Percentiles rank a stretch among this genome's conserved stretches.
phyloP scores from a whole-genome alignment of 2,329 filamentous ascomycete genomes.

The Neoascochyta sp. region DNA sequence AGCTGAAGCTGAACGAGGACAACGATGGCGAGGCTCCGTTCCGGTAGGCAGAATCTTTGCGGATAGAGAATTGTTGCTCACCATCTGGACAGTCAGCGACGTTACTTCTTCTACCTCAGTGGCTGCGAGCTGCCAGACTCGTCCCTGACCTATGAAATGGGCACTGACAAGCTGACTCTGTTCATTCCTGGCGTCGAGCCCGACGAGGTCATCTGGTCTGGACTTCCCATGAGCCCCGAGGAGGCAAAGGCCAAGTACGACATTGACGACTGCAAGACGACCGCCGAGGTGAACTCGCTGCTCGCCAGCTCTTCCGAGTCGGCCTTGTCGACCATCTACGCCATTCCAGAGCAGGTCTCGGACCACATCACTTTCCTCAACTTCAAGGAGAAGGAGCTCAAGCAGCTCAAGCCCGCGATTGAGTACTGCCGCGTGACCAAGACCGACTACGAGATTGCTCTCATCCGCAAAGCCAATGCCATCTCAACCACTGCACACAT shows the following conservation, averaged over 20 bases:
- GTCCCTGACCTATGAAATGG: conserved; percentile 76
- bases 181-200: conserved; percentile 88
- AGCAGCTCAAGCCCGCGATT: conserved; percentile 61
- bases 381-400: conserved; percentile 62
- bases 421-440: conserved; percentile 79
- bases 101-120: conserved; percentile 92
- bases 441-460: conserved; percentile 76
- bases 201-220: conserved; percentile 91
- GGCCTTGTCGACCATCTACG: conserved; percentile 58
- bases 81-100: conserved; percentile 72
- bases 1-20: conserved; percentile 79
- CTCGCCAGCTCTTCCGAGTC: conserved; percentile 55
- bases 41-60: conserved; percentile 52
- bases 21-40: conserved; percentile 81
- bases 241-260: conserved; percentile 69
- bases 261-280: conserved; percentile 67
- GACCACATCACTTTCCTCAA: conserved; percentile 67
- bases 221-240: conserved; percentile 71
- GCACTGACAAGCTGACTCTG: conserved; percentile 68
- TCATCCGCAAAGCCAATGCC: conserved; percentile 76
- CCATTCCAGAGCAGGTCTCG: conserved; percentile 74
- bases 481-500: conserved; percentile 76
- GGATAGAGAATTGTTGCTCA: not conserved
- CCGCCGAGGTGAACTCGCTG: conserved; percentile 71
- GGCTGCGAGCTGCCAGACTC: conserved; percentile 80